Evolutionary conservation across 106 monocot species (phyloP), one percentile per base, ranked within the genome.

Genomic region (Xerophyta viscosa): DNA sequence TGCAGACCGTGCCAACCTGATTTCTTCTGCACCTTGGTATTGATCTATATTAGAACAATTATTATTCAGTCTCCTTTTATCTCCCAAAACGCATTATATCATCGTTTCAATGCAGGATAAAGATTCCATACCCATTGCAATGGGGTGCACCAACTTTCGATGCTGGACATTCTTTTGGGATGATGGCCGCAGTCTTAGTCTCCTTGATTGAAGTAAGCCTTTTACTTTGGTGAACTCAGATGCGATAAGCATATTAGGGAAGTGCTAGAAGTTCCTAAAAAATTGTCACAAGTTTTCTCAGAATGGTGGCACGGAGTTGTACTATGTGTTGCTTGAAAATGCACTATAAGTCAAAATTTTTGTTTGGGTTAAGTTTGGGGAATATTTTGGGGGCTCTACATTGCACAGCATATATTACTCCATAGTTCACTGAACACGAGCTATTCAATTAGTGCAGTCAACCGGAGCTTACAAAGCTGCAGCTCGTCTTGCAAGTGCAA

Each of bases 141-240:
- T 98, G 96, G 96, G 96, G 96, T 3, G 79, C 96, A 2, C 96
- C 96, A 8, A 98, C 82, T 9, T 98, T 98, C 54, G 76, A 86
- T 62, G 86, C 96, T 18, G 86, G 90, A 1, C 96, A 98, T 58
- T 57, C 79, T 2, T 85, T 98, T 22, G 96, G 89, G 49, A 89
- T 98, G 85, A 98, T 98, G 96, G 89, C 96, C 17, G 96, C 89
- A 1, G 96, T 80, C 41, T 54, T 98, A 15, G 96, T 90, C 15
- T 86, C 96, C 17, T 57, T 98, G 20, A 63, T 82, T 33, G 96
- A 98, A n/a, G n/a, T n/a, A n/a, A n/a, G n/a, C n/a, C n/a, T n/a
- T n/a, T n/a, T n/a, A n/a, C n/a, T n/a, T n/a, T n/a, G 86, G 96
- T 96, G 39, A 39, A 39, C 10, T 39, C 39, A 8, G 10, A 39